Evolutionary conservation across 2,329 filamentous ascomycete species (phyloP).

Genomic region (Pestalotiopsis sp.): DNA sequence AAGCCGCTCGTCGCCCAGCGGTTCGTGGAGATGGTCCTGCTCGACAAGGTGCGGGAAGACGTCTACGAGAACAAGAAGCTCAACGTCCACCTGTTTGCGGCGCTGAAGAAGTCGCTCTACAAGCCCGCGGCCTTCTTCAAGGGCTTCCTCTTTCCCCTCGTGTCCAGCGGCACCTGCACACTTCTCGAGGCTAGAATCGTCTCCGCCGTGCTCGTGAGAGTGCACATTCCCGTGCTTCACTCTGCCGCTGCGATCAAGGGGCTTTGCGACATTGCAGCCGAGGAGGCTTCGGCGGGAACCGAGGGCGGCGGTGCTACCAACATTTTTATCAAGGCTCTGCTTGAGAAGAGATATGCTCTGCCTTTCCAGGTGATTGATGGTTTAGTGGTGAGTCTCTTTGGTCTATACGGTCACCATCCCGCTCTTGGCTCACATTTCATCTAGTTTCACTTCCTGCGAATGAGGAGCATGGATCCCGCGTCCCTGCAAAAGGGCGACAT

Average conservation of each 20-base stretch:
- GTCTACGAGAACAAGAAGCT: constrained; percentile 94
- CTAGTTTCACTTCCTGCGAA: constrained; percentile 97
- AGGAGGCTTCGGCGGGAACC: constrained; percentile 76
- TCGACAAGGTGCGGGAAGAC: constrained; percentile 90
- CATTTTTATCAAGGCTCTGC: constrained; percentile 87
- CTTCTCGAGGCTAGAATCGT: constrained; percentile 91
- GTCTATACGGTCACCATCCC: constrained; percentile 70
- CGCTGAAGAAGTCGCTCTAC: constrained; percentile 89
- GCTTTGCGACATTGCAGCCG: constrained; percentile 90
- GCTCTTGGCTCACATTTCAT: constrained; percentile 58
- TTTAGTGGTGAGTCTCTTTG: constrained; percentile 33
- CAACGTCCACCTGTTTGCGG: constrained; percentile 93
- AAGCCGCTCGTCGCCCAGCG: constrained; percentile 79
- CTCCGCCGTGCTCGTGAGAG: constrained; percentile 79
- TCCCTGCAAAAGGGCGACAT: constrained; percentile 56
- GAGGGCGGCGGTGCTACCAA: constrained; percentile 92
- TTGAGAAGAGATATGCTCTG: constrained; percentile 96
- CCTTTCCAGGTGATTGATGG: constrained; percentile 67
- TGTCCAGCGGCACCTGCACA: constrained; percentile 84
- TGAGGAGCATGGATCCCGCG: constrained; percentile 70
- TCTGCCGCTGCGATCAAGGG: constrained; percentile 90
- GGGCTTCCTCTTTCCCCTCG: constrained; percentile 88
- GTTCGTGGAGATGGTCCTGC: constrained; percentile 84
- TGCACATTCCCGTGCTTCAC: constrained; percentile 88
- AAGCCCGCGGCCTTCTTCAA: constrained; percentile 98